Evolutionary conservation across 2,329 filamentous ascomycete genomes (phyloP).

Genomic region (Cercospora sojina): DNA sequence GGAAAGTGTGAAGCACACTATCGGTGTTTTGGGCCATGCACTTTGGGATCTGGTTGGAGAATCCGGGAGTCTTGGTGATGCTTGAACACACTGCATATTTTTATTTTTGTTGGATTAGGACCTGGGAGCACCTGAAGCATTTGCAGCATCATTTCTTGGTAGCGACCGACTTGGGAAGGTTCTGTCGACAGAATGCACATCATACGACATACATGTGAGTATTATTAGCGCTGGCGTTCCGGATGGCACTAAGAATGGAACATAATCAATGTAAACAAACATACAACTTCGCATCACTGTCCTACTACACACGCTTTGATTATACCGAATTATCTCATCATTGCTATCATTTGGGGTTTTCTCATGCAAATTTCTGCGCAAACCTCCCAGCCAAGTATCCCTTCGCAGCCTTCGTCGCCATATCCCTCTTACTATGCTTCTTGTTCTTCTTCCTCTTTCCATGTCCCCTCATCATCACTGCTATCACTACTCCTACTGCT

Average conservation of each 20-base stretch:
- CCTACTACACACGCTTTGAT: too few relatives aligned
- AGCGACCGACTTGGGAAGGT: too few relatives aligned
- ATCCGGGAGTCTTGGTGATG: conserved; percentile 11
- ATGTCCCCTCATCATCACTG: background rate
- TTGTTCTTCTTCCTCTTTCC: background rate
- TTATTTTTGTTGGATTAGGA: background rate
- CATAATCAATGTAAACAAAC: background rate
- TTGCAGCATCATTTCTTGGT: background rate
- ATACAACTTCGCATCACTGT: background rate
- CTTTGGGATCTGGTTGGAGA: conserved; percentile 14
- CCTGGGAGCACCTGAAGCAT: background rate
- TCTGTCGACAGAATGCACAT: background rate
- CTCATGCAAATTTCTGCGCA: conserved; percentile 1
- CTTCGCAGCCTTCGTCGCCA: background rate
- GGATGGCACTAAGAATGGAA: background rate
- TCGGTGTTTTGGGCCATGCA: background rate
- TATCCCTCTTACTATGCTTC: background rate
- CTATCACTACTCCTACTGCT: background rate
- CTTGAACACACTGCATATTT: background rate
- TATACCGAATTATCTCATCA: background rate
- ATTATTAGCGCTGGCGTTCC: background rate
- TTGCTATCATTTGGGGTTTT: background rate
- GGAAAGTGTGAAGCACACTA: background rate
- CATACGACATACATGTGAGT: background rate
- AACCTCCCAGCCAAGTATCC: background rate